Evolutionary conservation across 1,284 basidiomycete species (phyloP), one percentile per base, ranked within the genome.

Genomic region (Sanghuangporus weigelae): DNA sequence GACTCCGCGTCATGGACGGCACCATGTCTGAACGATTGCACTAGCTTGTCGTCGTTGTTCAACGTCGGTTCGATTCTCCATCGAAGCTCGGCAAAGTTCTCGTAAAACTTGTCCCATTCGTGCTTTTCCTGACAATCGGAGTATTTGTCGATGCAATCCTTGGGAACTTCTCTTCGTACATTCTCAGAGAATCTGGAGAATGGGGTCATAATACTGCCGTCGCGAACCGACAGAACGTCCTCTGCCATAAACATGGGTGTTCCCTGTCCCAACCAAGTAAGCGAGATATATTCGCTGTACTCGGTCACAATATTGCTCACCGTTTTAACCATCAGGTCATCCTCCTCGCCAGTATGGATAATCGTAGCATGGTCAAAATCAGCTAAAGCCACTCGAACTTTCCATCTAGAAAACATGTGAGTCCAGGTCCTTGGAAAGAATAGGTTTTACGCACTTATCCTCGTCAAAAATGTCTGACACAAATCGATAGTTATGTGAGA

Each of bases 161-260:
- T 23, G 1, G 5, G 14, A 4, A n/a, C 21, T 26, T 23, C 1
- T 21, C 44, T 2, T 46, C 2, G 26, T 31, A 31, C 26, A 3
- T 31, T 31, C 26, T 4, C 3, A 31, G 26, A 31, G 26, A 31
- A 3, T 31, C 26, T 31, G 26, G 26, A 31, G 26, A 31, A 31
- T 2, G 26, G 26, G 3, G 26, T 31, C 26, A 31, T 31, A 5
- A 4, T 4, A 12, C 19, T 39, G 1, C n/a, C 6, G 7, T 11
- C n/a, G 3, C 35, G 31, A 4, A 4, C 3, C 26, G 55, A 35
- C 36, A 39, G 23, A n/a, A 57, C 23, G 6, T 57, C 55, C 2
- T 21, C 14, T 6, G 55, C 55, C 55, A 57, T 57, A 23, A 57
- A 57, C 55, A 57, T 57, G 5, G 55, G 55, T n/a, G 55, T 57